phyloP scores from a whole-genome alignment of 805 yeast genomes.

The Metschnikowia proteae region DNA sequence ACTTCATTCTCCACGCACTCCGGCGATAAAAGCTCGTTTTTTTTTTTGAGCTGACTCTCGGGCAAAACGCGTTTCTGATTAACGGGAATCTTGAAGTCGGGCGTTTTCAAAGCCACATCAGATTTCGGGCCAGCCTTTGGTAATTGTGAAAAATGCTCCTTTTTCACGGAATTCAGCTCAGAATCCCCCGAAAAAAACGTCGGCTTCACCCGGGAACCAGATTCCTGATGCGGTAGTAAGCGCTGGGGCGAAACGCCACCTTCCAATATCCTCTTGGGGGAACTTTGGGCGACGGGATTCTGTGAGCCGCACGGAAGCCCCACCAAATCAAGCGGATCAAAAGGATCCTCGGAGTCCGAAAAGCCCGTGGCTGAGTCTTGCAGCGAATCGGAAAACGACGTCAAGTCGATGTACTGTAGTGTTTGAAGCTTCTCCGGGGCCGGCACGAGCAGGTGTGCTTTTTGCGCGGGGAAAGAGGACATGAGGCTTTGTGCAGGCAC shows the following conservation, averaged over 20 bases:
- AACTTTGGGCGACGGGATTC: neutral
- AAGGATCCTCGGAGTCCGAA: slow-evolving; percentile 18
- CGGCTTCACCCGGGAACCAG: too few species aligned
- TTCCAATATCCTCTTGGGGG: neutral
- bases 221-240: too few species aligned
- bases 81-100: too few species aligned
- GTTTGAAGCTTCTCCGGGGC: slow-evolving; percentile 12
- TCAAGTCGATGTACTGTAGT: slow-evolving; percentile 16
- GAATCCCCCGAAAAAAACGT: neutral
- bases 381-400: slow-evolving; percentile 16
- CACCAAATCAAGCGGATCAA: slow-evolving; percentile 20
- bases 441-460: slow-evolving; percentile 3
- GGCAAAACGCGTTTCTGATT: too few species aligned
- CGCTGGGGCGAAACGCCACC: neutral
- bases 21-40: too few species aligned
- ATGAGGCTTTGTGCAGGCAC: slow-evolving; percentile 3
- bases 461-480: neutral
- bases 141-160: too few species aligned
- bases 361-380: slow-evolving; percentile 2
- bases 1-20: too few species aligned
- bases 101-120: too few species aligned
- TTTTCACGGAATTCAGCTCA: neutral
- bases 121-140: too few species aligned
- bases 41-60: too few species aligned
- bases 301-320: slow-evolving; percentile 8